These are phyloP conservation scores for Aspergillus glaucus DNA, from an alignment of 2,329 filamentous ascomycete species.

Conservation along the genomic window DNA sequence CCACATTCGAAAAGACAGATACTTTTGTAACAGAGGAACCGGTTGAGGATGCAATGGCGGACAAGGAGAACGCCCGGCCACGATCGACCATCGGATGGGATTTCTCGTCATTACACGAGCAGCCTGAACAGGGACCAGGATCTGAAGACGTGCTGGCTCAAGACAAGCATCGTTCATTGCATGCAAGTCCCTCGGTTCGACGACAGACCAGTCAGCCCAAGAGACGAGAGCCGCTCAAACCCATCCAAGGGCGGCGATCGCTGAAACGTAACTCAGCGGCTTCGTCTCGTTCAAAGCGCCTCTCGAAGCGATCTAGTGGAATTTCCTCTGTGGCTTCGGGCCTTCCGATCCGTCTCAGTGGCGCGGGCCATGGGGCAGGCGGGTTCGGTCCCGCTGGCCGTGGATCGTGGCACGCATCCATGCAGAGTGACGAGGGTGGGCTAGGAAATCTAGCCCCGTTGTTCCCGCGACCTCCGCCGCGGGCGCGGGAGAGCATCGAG, in stretches of 20 bases:
- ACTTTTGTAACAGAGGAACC: slow-evolving; percentile 1
- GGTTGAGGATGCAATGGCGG: slow-evolving; percentile 8
- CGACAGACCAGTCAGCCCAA: slow-evolving; percentile 24
- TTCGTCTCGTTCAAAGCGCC: slow-evolving; percentile 30
- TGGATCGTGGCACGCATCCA: slow-evolving; percentile 34
- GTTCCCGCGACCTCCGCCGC: slow-evolving; percentile 30
- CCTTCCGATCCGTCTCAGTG: slow-evolving; percentile 34
- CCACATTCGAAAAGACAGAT: slow-evolving; percentile 18
- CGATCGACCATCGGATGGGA: slow-evolving; percentile 26
- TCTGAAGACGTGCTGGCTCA: slow-evolving; percentile 14
- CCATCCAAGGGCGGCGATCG: slow-evolving; percentile 29
- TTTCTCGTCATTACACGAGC: slow-evolving; percentile 18
- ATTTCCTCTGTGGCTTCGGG: slow-evolving; percentile 32
- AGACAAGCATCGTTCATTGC: slow-evolving; percentile 23
- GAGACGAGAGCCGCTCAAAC: slow-evolving; percentile 29
- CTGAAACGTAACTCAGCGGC: slow-evolving; percentile 30
- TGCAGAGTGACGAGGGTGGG: slow-evolving; percentile 30
- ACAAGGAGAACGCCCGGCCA: slow-evolving; percentile 20
- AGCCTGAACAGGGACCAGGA: slow-evolving; percentile 16
- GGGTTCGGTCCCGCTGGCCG: slow-evolving; percentile 31
- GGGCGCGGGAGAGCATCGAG: slow-evolving; percentile 21
- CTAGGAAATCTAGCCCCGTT: slow-evolving; percentile 30
- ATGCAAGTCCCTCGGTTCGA: slow-evolving; percentile 23
- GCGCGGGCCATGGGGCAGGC: slow-evolving; percentile 37
- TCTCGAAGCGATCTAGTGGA: slow-evolving; percentile 34